These are phyloP conservation scores for Pterula multifida DNA, from an alignment of 1,284 basidiomycete species.

Conservation along the genomic window DNA sequence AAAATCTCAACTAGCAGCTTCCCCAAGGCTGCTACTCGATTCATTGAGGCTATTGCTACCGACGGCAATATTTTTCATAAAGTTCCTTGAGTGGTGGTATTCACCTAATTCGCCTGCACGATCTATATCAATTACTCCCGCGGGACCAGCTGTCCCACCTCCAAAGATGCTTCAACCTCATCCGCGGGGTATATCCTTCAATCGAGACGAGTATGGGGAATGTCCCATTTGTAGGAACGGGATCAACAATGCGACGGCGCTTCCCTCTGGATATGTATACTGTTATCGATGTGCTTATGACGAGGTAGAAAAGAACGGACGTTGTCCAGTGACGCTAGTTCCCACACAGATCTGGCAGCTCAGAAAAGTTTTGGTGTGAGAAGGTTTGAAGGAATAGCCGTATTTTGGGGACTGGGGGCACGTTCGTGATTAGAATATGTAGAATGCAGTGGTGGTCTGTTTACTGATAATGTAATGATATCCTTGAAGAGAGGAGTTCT, in stretches of 20 bases:
- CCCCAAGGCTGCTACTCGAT: conserved; percentile 57
- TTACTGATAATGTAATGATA: no score
- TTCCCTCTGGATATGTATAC: conserved; percentile 85
- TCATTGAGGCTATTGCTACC: conserved; percentile 79
- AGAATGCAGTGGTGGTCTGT: no score
- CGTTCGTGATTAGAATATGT: no score
- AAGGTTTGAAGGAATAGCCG: no score
- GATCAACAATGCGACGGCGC: conserved; percentile 81
- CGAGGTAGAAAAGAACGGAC: conserved; percentile 66
- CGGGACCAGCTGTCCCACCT: conserved; percentile 61
- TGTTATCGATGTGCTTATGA: conserved; percentile 91
- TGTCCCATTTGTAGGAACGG: conserved; percentile 75
- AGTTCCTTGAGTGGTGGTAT: conserved; percentile 99
- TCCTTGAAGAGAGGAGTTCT: no score
- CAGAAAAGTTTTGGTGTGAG: conserved; percentile 74
- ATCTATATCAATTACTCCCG: conserved; percentile 44
- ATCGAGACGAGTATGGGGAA: conserved; percentile 55
- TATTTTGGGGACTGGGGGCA: no score
- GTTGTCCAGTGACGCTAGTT: conserved; percentile 82
- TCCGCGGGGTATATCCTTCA: conserved; percentile 48
- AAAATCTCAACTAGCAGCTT: conserved; percentile 23
- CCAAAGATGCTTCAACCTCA: conserved; percentile 66
- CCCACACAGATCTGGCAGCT: conserved; percentile 70
- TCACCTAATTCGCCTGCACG: conserved; percentile 85
- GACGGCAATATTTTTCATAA: conserved; percentile 91